These are phyloP conservation scores for Annulohypoxylon moriforme DNA, from an alignment of 495 filamentous ascomycete species.

Conservation along the genomic window DNA sequence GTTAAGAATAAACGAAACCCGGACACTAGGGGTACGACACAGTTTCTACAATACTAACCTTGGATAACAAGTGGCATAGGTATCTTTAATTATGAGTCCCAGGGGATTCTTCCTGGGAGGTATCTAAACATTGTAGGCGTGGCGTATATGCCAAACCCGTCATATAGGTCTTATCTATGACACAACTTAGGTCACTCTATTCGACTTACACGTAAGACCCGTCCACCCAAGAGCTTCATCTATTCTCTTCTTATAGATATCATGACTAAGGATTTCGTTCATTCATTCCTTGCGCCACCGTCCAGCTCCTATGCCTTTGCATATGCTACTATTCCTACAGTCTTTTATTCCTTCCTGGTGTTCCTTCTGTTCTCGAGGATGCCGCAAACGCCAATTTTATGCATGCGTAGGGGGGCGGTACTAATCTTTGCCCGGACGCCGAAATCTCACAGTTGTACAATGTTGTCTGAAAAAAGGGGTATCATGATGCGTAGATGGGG, in stretches of 20 bases:
- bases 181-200: not conserved
- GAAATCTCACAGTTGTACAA: constrained; percentile 5
- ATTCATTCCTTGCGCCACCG: not conserved
- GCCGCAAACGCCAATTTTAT: constrained; percentile 10
- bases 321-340: not conserved
- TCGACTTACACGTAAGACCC: not conserved
- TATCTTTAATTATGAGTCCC: not conserved
- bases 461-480: constrained; percentile 5
- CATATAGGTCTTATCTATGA: not conserved
- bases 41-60: not conserved
- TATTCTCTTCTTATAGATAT: not conserved
- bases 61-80: not conserved
- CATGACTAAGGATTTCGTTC: not conserved
- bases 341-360: not conserved
- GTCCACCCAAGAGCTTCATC: not conserved
- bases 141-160: not conserved
- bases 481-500: constrained; percentile 3
- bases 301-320: not conserved
- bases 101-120: not conserved
- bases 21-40: not conserved
- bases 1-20: not conserved
- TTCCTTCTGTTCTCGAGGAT: not conserved
- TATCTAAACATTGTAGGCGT: not conserved
- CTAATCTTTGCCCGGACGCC: constrained; percentile 14
- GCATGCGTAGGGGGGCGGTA: not conserved